Conservation (phyloP, 2,329 filamentous ascomycete genomes). For the Microthyrium microscopicum region DNA sequence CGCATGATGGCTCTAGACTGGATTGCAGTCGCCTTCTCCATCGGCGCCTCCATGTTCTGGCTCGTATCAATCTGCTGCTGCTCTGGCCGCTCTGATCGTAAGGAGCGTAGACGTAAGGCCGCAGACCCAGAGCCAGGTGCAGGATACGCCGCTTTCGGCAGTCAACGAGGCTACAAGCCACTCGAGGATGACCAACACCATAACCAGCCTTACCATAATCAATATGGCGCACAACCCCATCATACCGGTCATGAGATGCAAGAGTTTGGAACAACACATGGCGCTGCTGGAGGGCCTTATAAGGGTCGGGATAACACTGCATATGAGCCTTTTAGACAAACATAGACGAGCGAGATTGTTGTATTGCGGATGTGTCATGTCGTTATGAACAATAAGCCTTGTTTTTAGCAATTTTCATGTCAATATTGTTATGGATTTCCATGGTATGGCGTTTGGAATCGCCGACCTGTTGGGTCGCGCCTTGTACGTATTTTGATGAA, state of each 20-base stretch:
- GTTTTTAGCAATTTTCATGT: too few species aligned
- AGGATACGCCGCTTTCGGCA: constrained; percentile 25
- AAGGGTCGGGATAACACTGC: constrained; percentile 15
- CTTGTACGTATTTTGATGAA: too few species aligned
- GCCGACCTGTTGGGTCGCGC: too few species aligned
- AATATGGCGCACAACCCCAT: background rate
- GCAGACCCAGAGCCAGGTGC: constrained; percentile 44
- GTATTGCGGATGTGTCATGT: too few species aligned
- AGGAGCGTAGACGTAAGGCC: too few species aligned
- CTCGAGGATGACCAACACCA: constrained; percentile 13
- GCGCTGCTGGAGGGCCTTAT: constrained; percentile 4
- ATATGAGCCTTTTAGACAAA: constrained; percentile 27
- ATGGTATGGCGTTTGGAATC: too few species aligned
- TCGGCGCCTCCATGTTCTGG: constrained; percentile 77
- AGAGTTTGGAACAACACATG: constrained; percentile 16
- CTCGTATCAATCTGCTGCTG: constrained; percentile 85
- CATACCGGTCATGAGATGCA: constrained; percentile 5
- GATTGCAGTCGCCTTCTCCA: constrained; percentile 62
- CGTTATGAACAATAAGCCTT: too few species aligned
- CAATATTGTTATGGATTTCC: too few species aligned
- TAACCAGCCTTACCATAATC: background rate
- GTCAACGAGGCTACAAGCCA: constrained; percentile 14
- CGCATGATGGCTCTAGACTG: constrained; percentile 58
- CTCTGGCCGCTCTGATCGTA: constrained; percentile 38
- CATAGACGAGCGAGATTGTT: background rate